phyloP scores from a whole-genome alignment of 441 rosid species.

The Isatis lusitanica region DNA sequence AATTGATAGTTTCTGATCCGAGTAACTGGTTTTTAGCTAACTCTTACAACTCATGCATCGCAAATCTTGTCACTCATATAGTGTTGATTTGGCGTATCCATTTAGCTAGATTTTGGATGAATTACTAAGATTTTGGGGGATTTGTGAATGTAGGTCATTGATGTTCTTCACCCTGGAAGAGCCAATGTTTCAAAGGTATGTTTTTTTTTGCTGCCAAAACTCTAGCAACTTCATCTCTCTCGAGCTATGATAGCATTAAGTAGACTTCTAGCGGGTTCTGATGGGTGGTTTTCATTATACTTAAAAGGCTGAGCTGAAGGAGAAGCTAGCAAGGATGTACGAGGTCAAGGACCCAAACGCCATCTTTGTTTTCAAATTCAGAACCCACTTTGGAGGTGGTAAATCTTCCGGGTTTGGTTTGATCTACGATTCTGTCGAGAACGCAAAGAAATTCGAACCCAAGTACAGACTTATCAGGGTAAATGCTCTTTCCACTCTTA shows the following conservation, averaged over 20 bases:
- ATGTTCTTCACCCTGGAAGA: slow-evolving; percentile 88
- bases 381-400: slow-evolving; percentile 95
- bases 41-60: background rate
- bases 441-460: slow-evolving; percentile 89
- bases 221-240: background rate
- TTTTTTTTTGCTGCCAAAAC: background rate
- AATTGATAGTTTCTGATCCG: background rate
- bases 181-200: slow-evolving; percentile 84
- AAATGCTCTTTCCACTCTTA: slow-evolving; percentile 14
- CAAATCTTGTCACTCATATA: background rate
- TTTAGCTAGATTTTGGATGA: background rate
- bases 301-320: slow-evolving; percentile 77
- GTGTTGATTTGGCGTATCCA: background rate
- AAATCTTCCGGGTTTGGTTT: slow-evolving; percentile 89
- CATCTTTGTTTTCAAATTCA: slow-evolving; percentile 84
- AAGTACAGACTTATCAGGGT: slow-evolving; percentile 94
- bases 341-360: slow-evolving; percentile 85
- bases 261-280: background rate
- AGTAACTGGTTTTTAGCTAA: background rate
- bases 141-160: slow-evolving; percentile 55
- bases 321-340: slow-evolving; percentile 74
- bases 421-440: slow-evolving; percentile 80
- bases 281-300: background rate
- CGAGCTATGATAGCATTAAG: background rate
- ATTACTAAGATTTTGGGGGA: background rate